phyloP scores from a whole-genome alignment of 1,139 yeast genomes.

The Hemisphaericaspora xylanilytica region DNA sequence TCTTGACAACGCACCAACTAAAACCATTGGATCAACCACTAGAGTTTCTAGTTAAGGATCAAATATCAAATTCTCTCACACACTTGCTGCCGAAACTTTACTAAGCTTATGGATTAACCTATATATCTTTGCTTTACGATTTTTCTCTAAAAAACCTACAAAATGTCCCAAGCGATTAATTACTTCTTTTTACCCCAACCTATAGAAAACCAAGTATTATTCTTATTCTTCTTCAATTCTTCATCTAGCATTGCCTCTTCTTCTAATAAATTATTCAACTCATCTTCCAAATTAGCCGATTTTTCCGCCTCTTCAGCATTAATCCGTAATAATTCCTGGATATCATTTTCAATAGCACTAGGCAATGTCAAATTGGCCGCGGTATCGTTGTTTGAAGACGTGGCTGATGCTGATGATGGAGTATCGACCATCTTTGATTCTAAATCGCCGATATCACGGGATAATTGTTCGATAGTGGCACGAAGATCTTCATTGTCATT shows the following conservation, averaged over 20 bases:
- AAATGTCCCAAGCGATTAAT: neutral
- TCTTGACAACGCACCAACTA: no score
- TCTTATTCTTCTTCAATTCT: conserved; percentile 24
- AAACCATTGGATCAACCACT: no score
- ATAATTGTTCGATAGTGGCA: conserved; percentile 61
- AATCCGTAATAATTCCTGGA: conserved; percentile 44
- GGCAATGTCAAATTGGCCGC: conserved; percentile 21
- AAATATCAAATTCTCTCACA: no score
- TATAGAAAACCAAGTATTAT: conserved; percentile 31
- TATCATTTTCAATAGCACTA: conserved; percentile 44
- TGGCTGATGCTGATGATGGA: conserved; percentile 12
- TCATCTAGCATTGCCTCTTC: conserved; percentile 29
- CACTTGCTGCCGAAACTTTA: no score
- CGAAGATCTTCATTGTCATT: conserved; percentile 69
- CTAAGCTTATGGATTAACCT: no score
- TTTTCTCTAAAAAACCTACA: neutral
- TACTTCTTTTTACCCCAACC: conserved; percentile 21
- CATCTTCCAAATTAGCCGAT: conserved; percentile 50
- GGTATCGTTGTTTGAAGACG: conserved; percentile 5
- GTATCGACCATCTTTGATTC: conserved; percentile 34
- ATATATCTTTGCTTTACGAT: neutral
- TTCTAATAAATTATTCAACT: conserved; percentile 29
- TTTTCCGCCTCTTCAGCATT: conserved; percentile 62
- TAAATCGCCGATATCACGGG: conserved; percentile 51
- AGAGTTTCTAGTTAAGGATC: no score